These are phyloP conservation scores for Ophiostoma ips DNA, from an alignment of 2,329 filamentous ascomycete species.

Conservation along the genomic window DNA sequence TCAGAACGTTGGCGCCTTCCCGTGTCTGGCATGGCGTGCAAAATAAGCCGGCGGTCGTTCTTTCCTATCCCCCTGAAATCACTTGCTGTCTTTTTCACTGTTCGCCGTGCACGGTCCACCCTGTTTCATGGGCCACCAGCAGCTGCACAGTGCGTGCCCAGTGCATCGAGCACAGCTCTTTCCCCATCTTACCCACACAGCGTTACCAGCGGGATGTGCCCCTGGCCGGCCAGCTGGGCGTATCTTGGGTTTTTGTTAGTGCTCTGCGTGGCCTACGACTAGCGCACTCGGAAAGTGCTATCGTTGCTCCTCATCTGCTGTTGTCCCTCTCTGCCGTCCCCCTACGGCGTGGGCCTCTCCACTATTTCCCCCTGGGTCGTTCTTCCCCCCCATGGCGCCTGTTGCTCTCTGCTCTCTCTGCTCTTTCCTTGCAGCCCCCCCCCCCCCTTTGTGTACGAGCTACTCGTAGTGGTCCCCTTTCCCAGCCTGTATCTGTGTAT, in stretches of 20 bases:
- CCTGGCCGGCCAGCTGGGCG: no score
- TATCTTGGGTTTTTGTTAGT: no score
- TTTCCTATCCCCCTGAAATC: conserved; percentile 12
- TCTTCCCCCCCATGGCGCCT: background rate
- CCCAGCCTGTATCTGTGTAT: conserved; percentile 3
- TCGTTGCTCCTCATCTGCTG: background rate
- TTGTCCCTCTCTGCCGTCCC: conserved; percentile 6
- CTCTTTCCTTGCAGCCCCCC: conserved; percentile 2
- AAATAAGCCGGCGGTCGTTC: conserved; percentile 6
- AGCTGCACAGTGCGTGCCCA: background rate
- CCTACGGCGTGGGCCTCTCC: conserved; percentile 5
- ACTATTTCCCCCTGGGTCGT: conserved; percentile 2
- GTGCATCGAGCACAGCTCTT: background rate
- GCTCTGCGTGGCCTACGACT: no score
- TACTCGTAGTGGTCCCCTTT: background rate
- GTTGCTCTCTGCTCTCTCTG: conserved; percentile 3
- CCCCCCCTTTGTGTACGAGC: background rate
- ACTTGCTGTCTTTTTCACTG: conserved; percentile 1
- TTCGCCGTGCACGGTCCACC: background rate
- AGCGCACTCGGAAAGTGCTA: no score
- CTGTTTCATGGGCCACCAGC: background rate
- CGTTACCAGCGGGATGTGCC: no score
- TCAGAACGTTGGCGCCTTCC: conserved; percentile 9
- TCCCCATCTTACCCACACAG: no score
- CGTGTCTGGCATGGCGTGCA: conserved; percentile 10